phyloP scores from a whole-genome alignment of 75 land plant species.

The Pinus taeda region DNA sequence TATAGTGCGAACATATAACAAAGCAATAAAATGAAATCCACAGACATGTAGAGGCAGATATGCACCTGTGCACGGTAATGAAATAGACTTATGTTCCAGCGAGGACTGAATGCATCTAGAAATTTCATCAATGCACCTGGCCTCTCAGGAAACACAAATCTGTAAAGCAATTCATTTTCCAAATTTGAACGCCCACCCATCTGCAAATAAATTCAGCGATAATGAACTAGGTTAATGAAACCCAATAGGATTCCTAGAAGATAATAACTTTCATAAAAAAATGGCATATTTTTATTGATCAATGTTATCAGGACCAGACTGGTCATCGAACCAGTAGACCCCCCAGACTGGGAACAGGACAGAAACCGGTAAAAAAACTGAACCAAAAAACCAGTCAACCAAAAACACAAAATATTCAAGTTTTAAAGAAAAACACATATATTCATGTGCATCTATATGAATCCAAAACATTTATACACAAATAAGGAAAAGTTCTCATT shows the following conservation, averaged over 20 bases:
- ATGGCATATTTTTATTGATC: not conserved
- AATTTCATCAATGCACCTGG: conserved; percentile 58
- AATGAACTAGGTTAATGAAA: not conserved
- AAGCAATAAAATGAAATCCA: not conserved
- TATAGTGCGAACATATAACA: not conserved
- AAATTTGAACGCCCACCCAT: conserved; percentile 50
- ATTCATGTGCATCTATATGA: no score
- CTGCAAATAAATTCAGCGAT: conserved; percentile 18
- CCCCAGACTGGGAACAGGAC: no score
- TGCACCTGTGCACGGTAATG: conserved; percentile 53
- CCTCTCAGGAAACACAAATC: conserved; percentile 58
- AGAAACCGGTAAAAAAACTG: no score
- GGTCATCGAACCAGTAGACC: no score
- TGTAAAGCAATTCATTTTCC: conserved; percentile 38
- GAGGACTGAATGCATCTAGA: conserved; percentile 44
- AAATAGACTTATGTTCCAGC: conserved; percentile 54
- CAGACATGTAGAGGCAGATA: not conserved
- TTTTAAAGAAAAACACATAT: no score
- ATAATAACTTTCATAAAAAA: not conserved
- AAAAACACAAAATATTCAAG: no score
- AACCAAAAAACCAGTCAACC: no score
- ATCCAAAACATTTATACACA: no score
- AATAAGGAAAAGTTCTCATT: no score
- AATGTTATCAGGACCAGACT: not conserved
- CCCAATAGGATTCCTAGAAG: not conserved